These are phyloP conservation scores for Auriscalpium orientale DNA, from an alignment of 768 basidiomycete genomes.

Conservation along the genomic window DNA sequence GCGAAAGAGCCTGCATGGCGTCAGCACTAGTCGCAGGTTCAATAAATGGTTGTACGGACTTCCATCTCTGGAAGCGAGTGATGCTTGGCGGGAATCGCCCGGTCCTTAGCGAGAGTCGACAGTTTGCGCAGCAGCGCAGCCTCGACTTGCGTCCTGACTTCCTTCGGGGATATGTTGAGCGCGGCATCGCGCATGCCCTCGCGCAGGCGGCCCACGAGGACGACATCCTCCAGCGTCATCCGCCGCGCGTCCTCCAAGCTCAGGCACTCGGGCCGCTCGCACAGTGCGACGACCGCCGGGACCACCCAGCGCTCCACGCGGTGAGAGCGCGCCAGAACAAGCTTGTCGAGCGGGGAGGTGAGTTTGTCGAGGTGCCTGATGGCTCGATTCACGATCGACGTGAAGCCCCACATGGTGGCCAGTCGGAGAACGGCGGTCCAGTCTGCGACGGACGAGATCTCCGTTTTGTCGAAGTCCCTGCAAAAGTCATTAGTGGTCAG, in stretches of 20 bases:
- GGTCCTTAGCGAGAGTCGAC: no score
- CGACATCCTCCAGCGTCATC: constrained; percentile 5
- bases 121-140: no score
- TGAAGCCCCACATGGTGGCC: constrained; percentile 9
- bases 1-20: no score
- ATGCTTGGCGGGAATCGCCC: no score
- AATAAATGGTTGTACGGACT: no score
- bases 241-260: constrained; percentile 2
- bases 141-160: neutral
- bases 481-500: neutral
- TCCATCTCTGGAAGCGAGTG: no score
- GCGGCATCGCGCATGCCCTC: constrained; percentile 1
- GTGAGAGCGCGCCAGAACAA: constrained; percentile 4
- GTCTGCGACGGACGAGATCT: constrained; percentile 2
- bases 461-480: constrained; percentile 5
- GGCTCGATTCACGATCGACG: constrained; percentile 6
- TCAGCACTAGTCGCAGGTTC: no score
- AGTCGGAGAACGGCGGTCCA: constrained; percentile 10
- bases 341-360: constrained; percentile 2
- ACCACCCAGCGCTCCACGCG: constrained; percentile 1
- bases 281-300: constrained; percentile 4
- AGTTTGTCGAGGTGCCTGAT: neutral
- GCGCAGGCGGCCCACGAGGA: constrained; percentile 4
- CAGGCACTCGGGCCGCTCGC: neutral
- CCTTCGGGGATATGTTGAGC: neutral